Evolutionary conservation across 2,329 filamentous ascomycete species (phyloP).

Genomic region (Talaromyces islandicus): DNA sequence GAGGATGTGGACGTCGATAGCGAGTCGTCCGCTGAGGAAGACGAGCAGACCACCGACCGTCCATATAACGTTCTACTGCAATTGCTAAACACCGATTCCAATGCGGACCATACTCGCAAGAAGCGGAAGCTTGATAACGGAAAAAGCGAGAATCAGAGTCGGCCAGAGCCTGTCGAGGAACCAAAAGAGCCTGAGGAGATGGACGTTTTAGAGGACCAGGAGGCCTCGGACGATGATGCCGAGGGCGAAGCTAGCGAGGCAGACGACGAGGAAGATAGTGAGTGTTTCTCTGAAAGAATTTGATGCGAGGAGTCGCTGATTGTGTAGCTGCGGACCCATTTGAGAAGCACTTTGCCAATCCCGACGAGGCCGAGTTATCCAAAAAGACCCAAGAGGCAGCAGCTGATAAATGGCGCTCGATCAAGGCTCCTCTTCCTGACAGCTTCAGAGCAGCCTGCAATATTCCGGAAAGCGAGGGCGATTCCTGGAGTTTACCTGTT

Average conservation of each 20-base stretch:
- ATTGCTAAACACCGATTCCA: conserved; percentile 42
- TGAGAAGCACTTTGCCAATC: conserved; percentile 68
- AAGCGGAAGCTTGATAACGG: conserved; percentile 46
- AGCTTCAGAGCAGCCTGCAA: conserved; percentile 25
- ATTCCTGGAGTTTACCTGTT: conserved; percentile 20
- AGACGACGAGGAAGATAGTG: conserved; percentile 30
- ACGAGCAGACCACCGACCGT: conserved; percentile 32
- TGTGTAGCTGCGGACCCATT: conserved; percentile 60
- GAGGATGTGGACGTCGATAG: conserved; percentile 33
- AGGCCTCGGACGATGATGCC: conserved; percentile 40
- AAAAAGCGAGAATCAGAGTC: conserved; percentile 22
- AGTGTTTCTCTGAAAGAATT: background rate
- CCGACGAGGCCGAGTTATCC: conserved; percentile 56
- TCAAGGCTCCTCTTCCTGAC: conserved; percentile 31
- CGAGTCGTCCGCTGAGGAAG: conserved; percentile 38
- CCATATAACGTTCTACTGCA: conserved; percentile 55
- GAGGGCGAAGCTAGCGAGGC: conserved; percentile 26
- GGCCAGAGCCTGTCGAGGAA: conserved; percentile 22
- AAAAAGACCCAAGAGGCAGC: conserved; percentile 44
- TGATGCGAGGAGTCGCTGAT: conserved; percentile 47
- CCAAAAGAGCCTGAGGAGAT: conserved; percentile 32
- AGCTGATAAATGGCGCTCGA: conserved; percentile 44
- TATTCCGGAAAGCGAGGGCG: conserved; percentile 23
- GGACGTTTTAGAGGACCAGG: conserved; percentile 43
- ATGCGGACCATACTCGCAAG: conserved; percentile 39